Base-by-base conservation (phyloP, 2,329 filamentous ascomycete species). In the Exophiala spinifera region DNA sequence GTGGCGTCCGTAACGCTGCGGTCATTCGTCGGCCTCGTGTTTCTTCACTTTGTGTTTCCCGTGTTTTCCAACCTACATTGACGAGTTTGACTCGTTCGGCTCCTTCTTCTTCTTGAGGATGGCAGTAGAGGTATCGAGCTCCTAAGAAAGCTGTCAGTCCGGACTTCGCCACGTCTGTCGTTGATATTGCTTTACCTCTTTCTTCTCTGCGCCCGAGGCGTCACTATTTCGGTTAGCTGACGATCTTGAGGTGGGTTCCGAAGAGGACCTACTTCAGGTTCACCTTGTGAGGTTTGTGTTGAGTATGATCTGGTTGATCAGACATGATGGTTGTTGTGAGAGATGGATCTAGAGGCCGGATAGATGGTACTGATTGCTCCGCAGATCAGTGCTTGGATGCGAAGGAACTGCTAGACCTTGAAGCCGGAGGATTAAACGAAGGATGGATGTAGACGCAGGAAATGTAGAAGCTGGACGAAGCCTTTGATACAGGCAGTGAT, bases 91-190 rank as follows among this genome's bases (percentile, higher is more conserved):
- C 89, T 99, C 99, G 78, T 99, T 99, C 67, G 91, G 91, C 89
- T 99, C 99, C 91, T 99, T 99, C 88, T 99, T 99, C 84, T 97
- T 97, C 81, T 96, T 97, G 69, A 99, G 84, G 67, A 99, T 99
- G 65, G 94, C 94, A 43, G 94, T 99, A 49, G 94, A 85, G 60
- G 87, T 90, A 71, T 96, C 94, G 73, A 96, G 89, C 67, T 90
- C 86, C 86, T 95, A 47, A n/a, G 4, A 44, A 2, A 11, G 4
- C 3, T 14, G 51, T 60, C 68, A 56, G 66, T 68, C 36, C 52
- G 46, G 63, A 55, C 65, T 62, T 63, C 58, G 64, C 56, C 62
- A 57, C 49, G 53, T 34, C 55, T 51, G 51, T 52, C 48, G 46
- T 43, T 36, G 51, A 46, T 61, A 62, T 60, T 49, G 63, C 75